Evolutionary conservation across 179 eudicot species (phyloP), one percentile per base, ranked within the genome.

Genomic region (Spinacia oleracea): DNA sequence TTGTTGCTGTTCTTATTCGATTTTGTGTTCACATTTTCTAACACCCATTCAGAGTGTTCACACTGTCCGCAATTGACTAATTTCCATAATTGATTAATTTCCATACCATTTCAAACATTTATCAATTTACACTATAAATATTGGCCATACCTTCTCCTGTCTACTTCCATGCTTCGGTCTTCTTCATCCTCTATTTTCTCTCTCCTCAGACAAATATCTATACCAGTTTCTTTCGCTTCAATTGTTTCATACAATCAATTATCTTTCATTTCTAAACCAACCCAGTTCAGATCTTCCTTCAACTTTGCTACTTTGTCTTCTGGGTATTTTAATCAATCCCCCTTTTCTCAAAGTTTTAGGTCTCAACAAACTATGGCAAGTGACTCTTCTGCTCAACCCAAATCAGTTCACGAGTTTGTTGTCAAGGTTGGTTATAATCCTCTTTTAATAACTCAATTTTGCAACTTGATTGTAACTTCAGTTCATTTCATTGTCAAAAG

Each of bases 351-450:
- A 51, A 56, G 59, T 69, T 77, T 74, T 62, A 79, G 88, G 78
- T 69, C 68, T 11, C 74, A 79, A 32, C 74, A 71, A 38, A 70
- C 87, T 0, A 93, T 91, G 96, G 96, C 91, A 14, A 88, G 86
- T 62, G 81, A 84, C 10, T 86, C 96, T 25, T 72, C 76, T 20
- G 46, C 75, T 78, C 80, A 83, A 42, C 87, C 91, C 77, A 80
- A 93, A 71, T 87, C 94, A 45, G 74, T 93, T 72, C 81, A 93
- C 51, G 93, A 91, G 2, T 91, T 93, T 73, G 88, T 89, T 72
- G 97, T 93, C 69, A 93, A 93, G 98, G 98, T 89, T 77, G 32
- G 72, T 72, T n/a, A 18, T 58, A 10, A 71, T 23, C 18, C 20
- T 75, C 23, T 21, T 2, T 11, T 8, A 27, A 58, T 73, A 6